These are phyloP conservation scores for Penstemon davidsonii DNA, from an alignment of 257 asterid genomes.

Conservation along the genomic window DNA sequence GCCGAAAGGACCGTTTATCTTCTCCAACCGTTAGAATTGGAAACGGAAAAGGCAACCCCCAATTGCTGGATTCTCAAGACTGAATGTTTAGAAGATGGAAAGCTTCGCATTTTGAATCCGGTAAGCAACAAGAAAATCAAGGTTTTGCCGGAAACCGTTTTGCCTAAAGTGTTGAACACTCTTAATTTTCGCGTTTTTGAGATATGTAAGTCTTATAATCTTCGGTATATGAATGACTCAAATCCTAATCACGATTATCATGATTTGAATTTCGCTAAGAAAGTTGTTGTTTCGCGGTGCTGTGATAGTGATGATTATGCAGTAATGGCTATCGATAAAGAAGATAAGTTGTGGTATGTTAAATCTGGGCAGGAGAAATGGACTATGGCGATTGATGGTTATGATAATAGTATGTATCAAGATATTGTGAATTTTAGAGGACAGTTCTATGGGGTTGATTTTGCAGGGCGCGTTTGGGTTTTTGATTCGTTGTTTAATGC, in stretches of 20 bases:
- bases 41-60: background rate
- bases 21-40: background rate
- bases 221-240: conserved; percentile 12
- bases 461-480: background rate
- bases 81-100: background rate
- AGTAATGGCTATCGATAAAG: conserved; percentile 12
- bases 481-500: conserved; percentile 8
- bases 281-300: background rate
- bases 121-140: background rate
- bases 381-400: background rate
- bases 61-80: conserved; percentile 21
- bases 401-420: background rate
- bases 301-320: background rate
- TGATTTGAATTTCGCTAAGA: conserved; percentile 13
- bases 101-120: conserved; percentile 20
- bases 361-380: conserved; percentile 16
- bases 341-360: conserved; percentile 1
- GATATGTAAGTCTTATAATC: conserved; percentile 21
- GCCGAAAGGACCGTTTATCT: conserved; percentile 29
- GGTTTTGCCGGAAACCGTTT: conserved; percentile 13
- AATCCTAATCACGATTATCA: background rate
- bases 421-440: conserved; percentile 19
- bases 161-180: conserved; percentile 19
- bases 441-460: background rate
- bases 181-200: conserved; percentile 20